phyloP scores from a whole-genome alignment of 805 yeast genomes.

The Saccharomycopsis capsularis region DNA sequence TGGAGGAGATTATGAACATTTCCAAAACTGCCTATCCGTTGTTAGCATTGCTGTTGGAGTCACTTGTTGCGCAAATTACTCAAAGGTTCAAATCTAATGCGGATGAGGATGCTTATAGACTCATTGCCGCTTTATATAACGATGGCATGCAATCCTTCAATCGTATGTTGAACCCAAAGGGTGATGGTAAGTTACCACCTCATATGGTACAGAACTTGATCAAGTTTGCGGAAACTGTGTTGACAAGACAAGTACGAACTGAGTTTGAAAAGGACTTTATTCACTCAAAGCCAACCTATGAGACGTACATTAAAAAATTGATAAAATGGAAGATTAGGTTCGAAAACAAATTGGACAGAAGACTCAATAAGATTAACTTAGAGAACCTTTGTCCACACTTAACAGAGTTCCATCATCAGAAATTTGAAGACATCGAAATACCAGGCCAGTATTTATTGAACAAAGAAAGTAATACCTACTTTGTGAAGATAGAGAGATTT shows the following conservation, averaged over 20 bases:
- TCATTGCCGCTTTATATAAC: constrained; percentile 84
- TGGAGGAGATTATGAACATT: constrained; percentile 88
- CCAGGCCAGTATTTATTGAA: constrained; percentile 94
- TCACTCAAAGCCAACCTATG: constrained; percentile 78
- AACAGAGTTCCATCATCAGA: constrained; percentile 96
- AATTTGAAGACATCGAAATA: constrained; percentile 93
- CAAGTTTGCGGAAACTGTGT: constrained; percentile 85
- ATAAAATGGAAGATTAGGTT: constrained; percentile 89
- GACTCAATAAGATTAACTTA: constrained; percentile 69
- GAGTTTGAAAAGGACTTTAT: constrained; percentile 92
- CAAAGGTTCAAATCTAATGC: constrained; percentile 90
- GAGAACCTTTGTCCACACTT: constrained; percentile 92
- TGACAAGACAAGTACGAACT: constrained; percentile 81
- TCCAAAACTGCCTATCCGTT: constrained; percentile 95
- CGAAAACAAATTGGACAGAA: constrained; percentile 85
- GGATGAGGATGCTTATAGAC: constrained; percentile 93
- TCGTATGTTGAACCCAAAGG: constrained; percentile 78
- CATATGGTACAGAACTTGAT: constrained; percentile 84
- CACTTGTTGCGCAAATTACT: constrained; percentile 90
- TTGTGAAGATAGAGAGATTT: constrained; percentile 88
- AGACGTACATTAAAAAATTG: constrained; percentile 73
- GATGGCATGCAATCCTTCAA: constrained; percentile 91
- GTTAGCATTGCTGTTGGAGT: constrained; percentile 85
- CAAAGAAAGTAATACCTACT: constrained; percentile 83
- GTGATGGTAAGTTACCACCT: constrained; percentile 81